A percentile compares a stretch with the other conserved stretches of the same genome.
Conservation (phyloP, 2,329 filamentous ascomycete genomes). For the Laburnicola sp. region DNA sequence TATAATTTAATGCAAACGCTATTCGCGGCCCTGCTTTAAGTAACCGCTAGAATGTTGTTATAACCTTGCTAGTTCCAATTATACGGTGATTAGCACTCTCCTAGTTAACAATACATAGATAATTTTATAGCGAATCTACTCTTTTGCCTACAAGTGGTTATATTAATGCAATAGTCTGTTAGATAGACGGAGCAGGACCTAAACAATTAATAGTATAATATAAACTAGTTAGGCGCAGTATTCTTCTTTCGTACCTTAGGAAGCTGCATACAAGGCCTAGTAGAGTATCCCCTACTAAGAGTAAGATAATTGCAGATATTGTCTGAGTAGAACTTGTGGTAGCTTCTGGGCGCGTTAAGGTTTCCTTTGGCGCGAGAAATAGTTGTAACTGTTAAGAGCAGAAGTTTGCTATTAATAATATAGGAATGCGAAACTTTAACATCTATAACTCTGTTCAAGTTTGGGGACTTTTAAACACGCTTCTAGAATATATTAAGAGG, state of each 20-base stretch:
- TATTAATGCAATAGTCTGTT: conserved; percentile 25
- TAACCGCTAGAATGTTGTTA: not conserved
- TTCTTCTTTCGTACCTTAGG: conserved; percentile 15
- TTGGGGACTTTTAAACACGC: not conserved
- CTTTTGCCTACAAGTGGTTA: conserved; percentile 14
- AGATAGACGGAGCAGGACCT: conserved; percentile 23
- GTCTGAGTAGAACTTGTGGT: conserved; percentile 9
- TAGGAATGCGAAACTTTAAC: conserved; percentile 14
- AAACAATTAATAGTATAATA: conserved; percentile 13
- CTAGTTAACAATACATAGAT: conserved; percentile 17
- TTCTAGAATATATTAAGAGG: not conserved
- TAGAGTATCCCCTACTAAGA: not conserved
- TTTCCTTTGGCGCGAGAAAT: conserved; percentile 16
- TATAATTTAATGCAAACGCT: conserved; percentile 9
- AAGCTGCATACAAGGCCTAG: conserved; percentile 10
- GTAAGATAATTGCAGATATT: conserved; percentile 18
- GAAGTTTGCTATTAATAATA: conserved; percentile 22
- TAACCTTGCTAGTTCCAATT: conserved; percentile 19
- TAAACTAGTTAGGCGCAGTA: conserved; percentile 8
- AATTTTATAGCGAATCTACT: conserved; percentile 18
- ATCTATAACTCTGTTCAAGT: conserved; percentile 12
- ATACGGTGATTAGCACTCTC: conserved; percentile 23
- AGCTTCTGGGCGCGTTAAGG: conserved; percentile 9
- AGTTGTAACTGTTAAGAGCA: conserved; percentile 17
- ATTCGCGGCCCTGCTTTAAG: conserved; percentile 7